Evolutionary conservation across 345 rosid genomes (phyloP).

Genomic region (Eucalyptus sp.): DNA sequence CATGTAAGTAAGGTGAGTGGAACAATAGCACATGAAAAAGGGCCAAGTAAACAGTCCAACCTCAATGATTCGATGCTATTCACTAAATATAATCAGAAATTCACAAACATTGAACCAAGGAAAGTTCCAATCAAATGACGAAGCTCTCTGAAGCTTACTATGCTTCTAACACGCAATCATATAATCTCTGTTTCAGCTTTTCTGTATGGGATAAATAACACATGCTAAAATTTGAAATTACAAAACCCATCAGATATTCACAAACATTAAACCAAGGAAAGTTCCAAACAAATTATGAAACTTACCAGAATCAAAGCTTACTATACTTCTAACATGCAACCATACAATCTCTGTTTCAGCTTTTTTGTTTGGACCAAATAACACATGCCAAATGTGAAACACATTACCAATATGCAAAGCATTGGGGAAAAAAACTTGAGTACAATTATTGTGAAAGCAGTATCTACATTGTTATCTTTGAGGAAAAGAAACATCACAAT

Average conservation of each 20-base stretch:
- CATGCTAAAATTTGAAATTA: background rate
- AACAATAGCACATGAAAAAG: background rate
- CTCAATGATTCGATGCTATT: background rate
- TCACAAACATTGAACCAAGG: background rate
- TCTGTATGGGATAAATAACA: background rate
- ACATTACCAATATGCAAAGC: background rate
- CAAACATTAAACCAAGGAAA: background rate
- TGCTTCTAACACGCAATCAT: background rate
- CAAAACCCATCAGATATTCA: background rate
- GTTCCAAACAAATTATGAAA: background rate
- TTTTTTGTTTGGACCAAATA: background rate
- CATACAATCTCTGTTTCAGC: background rate
- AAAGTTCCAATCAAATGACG: background rate
- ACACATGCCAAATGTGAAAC: background rate
- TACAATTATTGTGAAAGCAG: background rate
- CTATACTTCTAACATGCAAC: background rate
- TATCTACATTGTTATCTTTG: background rate
- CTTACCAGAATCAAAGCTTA: background rate
- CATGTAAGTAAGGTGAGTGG: background rate
- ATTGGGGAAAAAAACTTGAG: background rate
- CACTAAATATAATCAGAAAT: background rate
- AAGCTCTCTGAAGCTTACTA: background rate
- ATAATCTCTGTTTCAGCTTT: background rate
- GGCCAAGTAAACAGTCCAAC: background rate
- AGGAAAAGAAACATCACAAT: background rate